Base-by-base conservation (phyloP, 768 basidiomycete species). In the Sporobolomyces pararoseus region DNA sequence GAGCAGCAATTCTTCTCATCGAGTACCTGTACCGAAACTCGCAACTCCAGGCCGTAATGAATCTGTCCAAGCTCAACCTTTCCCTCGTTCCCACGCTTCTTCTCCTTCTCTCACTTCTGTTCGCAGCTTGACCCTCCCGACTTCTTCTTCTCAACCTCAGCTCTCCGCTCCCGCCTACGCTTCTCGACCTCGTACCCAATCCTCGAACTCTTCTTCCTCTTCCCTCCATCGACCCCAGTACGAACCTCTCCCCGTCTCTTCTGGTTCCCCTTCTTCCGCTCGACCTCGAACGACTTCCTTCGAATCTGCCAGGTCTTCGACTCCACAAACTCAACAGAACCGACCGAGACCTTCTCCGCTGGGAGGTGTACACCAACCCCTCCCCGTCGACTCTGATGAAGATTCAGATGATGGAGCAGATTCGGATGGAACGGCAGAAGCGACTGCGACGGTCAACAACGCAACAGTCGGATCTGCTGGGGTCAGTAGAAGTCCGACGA, bases 391-490 rank as follows among this genome's bases (percentile, higher is more conserved):
- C 3, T 52, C 46, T 23, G 52, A 52, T 31, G 64, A 55, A 49
- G 63, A 39, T 2, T 59, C 65, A 25, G 68, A 63, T 25, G 72
- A 52, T 42, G 39, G 39, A 17, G 17, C 17, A 31, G 72, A 73
- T 14, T 59, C 54, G 49, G 72, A 73, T 57, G 65, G 49, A 1
- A 73, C 72, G 14, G 68, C 72, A 29, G 68, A 63, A 34, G 68
- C 72, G 55, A 63, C 60, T 0, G 39, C 57, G 42, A 63, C 62
- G 7, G 58, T 69, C 62, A 29, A 34, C 17, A 12, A 47, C 14
- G 21, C 46, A 6, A 13, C 46, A 21, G 23, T 6, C 6, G 21
- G 10, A 47, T 9, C 39, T 9, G 39, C 39, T 9, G 12, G 12
- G 23, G 46, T 47, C 21, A 47, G 46, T 47, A 47, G 46, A 21